Evolutionary conservation across 768 basidiomycete genomes (phyloP), one percentile per base, ranked within the genome.

Genomic region (Vishniacozyma victoriae): DNA sequence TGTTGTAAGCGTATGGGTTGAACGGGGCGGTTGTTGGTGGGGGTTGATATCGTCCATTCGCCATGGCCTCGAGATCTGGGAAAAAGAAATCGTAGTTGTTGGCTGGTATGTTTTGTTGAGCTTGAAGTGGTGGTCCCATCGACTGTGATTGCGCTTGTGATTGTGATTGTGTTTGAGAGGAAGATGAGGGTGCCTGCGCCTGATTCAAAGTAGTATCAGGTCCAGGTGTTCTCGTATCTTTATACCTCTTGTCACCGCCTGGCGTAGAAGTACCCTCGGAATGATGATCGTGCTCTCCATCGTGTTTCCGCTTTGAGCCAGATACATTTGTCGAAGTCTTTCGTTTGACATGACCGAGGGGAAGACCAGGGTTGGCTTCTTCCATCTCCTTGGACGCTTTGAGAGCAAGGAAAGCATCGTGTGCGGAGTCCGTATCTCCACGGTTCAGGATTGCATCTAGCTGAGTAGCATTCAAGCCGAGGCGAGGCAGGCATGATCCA

Each of bases 341-440:
- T 15, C 48, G 35, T n/a, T 42, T 36, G 7, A 37, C 40, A 5
- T 36, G 59, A 13, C 53, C 59, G 11, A 62, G 18, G 16, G 42
- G 31, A 5, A 62, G 37, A 4, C 67, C 63, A 4, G 60, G 67
- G 40, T 68, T 61, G 27, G 64, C 55, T 9, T 39, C 45, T 44
- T 55, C 43, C 41, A 62, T 43, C 46, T 66, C 62, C 22, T 53
- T 51, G 3, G 73, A 72, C 70, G 59, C 63, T 49, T 84, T 91
- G 57, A 88, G 81, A 4, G 77, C 59, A 54, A 87, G 83, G 62
- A 84, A 91, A 43, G 87, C 84, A 65, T 93, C 90, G 78, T 85
- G 89, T 27, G 89, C 90, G 1, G 88, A 90, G 64, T 93, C 91
- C 0, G 89, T 91, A 74, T 95, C 91, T 0, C 85, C 80, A 60